Conservation (phyloP, 495 filamentous ascomycete species). For the Penicillium taxi region DNA sequence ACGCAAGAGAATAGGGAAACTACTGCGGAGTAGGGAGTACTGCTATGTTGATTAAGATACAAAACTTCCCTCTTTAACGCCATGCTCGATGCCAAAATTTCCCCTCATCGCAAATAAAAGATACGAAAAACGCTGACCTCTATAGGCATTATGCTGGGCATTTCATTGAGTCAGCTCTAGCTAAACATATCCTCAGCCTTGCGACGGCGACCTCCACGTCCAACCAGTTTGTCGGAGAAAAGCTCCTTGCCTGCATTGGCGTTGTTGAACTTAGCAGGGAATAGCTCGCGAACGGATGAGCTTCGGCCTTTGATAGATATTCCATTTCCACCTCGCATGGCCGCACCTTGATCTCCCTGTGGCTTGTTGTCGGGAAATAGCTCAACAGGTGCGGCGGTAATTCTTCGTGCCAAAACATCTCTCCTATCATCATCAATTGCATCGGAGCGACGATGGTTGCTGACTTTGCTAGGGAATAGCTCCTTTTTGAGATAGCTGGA, state of each 20-base stretch:
- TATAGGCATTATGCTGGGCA: too few species aligned
- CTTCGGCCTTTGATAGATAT: constrained; percentile 40
- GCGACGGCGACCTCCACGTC: constrained; percentile 40
- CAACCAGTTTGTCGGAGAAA: constrained; percentile 49
- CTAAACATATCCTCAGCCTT: constrained; percentile 47
- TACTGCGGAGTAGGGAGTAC: too few species aligned
- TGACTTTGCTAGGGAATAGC: constrained; percentile 58
- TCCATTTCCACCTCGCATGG: constrained; percentile 55
- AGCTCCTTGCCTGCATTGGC: constrained; percentile 63
- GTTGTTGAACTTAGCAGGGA: constrained; percentile 55
- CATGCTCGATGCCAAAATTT: too few species aligned
- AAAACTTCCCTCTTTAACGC: too few species aligned
- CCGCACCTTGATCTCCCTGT: constrained; percentile 48
- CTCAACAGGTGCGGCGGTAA: constrained; percentile 43
- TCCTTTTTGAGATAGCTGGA: constrained; percentile 51
- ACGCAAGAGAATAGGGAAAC: too few species aligned
- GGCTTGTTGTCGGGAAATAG: constrained; percentile 28
- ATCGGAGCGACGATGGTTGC: constrained; percentile 56
- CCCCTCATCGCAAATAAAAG: too few species aligned
- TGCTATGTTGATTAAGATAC: too few species aligned
- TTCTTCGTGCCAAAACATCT: constrained; percentile 46
- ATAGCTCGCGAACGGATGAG: constrained; percentile 58
- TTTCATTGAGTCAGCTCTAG: neutral
- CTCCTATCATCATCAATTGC: constrained; percentile 61
- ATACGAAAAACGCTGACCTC: neutral